phyloP scores from a whole-genome alignment of 345 rosid species.

The Hibiscus mutabilis region DNA sequence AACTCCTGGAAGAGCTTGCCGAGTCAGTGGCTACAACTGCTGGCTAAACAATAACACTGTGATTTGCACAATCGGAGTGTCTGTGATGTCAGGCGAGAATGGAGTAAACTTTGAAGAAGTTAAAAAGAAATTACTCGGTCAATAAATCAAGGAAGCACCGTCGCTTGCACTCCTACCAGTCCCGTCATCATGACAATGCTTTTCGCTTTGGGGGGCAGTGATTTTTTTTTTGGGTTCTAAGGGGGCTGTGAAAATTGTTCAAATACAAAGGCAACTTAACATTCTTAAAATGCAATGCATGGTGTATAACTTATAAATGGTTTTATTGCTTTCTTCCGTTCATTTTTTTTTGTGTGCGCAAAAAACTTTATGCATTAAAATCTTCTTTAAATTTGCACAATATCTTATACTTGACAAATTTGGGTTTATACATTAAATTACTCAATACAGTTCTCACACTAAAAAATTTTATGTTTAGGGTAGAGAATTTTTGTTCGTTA shows the following conservation, averaged over 20 bases:
- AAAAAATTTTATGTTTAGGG: no score
- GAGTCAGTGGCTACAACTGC: conserved; percentile 47
- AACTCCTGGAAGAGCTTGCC: conserved; percentile 78
- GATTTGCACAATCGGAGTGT: not conserved
- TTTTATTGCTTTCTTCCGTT: not conserved
- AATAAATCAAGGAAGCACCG: not conserved
- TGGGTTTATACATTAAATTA: not conserved
- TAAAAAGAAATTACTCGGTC: not conserved
- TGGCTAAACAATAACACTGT: conserved; percentile 24
- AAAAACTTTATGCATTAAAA: not conserved
- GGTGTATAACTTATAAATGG: not conserved
- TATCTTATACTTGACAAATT: not conserved
- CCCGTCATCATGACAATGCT: not conserved
- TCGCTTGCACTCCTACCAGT: not conserved
- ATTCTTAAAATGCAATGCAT: not conserved
- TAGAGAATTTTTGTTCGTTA: no score
- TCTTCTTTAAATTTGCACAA: not conserved
- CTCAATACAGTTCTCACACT: no score
- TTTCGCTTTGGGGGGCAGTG: not conserved
- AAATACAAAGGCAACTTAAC: not conserved
- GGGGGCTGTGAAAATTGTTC: not conserved
- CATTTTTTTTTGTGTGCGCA: not conserved
- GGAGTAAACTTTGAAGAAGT: not conserved
- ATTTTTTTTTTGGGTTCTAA: no score
- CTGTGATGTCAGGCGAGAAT: conserved; percentile 2